Percentiles rank a stretch among this genome's conserved stretches.
Evolutionary conservation across 2,329 filamentous ascomycete species (phyloP).

Genomic region (Alternaria sp.): DNA sequence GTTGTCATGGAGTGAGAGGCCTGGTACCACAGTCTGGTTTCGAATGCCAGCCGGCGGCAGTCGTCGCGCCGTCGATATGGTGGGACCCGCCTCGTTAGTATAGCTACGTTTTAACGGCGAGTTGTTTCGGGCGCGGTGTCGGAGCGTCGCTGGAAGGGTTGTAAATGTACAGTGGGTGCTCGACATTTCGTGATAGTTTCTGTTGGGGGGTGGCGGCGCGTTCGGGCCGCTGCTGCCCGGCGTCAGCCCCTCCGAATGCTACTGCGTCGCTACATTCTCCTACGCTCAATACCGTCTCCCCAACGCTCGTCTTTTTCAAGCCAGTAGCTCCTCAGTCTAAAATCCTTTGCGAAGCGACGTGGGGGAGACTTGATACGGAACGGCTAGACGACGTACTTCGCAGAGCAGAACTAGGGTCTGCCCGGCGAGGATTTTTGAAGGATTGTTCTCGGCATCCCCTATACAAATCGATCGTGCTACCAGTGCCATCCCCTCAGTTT

Average conservation of each 20-base stretch:
- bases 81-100: neutral
- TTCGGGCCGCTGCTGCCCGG: constrained; percentile 6
- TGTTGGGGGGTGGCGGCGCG: neutral
- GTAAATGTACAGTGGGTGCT: neutral
- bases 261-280: neutral
- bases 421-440: neutral
- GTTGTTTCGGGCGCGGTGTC: neutral
- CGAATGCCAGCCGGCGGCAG: neutral
- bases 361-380: neutral
- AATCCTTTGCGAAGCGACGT: neutral
- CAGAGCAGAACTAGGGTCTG: neutral
- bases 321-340: neutral
- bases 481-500: neutral
- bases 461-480: neutral
- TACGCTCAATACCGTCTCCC: neutral
- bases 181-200: neutral
- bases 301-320: neutral
- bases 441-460: neutral
- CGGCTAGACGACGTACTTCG: neutral
- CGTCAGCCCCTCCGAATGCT: neutral
- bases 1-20: neutral
- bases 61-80: neutral
- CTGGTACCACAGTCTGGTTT: neutral
- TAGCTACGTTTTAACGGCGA: neutral
- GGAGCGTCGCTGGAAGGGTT: neutral